phyloP scores from a whole-genome alignment of 768 basidiomycete species.

The Psilocybe azurescens region DNA sequence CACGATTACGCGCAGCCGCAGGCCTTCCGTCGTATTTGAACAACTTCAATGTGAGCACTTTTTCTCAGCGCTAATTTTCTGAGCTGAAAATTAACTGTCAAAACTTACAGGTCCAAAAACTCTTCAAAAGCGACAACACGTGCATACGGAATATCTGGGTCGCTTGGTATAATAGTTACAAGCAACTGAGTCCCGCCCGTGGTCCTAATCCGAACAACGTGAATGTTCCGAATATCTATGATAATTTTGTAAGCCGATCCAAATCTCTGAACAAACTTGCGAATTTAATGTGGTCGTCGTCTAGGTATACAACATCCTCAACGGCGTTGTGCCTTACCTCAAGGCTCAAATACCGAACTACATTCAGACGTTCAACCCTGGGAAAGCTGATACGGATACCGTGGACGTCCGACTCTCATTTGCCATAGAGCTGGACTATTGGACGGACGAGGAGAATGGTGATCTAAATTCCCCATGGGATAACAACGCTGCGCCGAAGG shows the following conservation, averaged over 20 bases:
- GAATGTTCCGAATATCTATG: constrained; percentile 9
- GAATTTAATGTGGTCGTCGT: background rate
- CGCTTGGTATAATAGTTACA: constrained; percentile 8
- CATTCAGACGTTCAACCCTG: constrained; percentile 7
- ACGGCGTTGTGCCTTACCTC: constrained; percentile 10
- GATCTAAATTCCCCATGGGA: constrained; percentile 5
- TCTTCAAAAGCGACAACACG: constrained; percentile 7
- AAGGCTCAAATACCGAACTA: constrained; percentile 2
- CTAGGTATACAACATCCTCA: constrained; percentile 10
- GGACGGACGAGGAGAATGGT: constrained; percentile 7
- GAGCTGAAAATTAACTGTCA: background rate
- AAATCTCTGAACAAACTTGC: background rate
- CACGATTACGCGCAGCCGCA: constrained; percentile 9
- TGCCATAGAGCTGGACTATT: constrained; percentile 4
- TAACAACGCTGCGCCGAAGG: constrained; percentile 5
- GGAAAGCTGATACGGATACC: background rate
- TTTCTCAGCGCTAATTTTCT: background rate
- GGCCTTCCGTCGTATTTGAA: constrained; percentile 9
- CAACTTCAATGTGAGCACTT: constrained; percentile 4
- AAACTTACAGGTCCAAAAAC: constrained; percentile 4
- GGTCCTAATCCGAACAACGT: constrained; percentile 6
- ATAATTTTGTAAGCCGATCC: constrained; percentile 6
- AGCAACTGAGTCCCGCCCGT: constrained; percentile 2
- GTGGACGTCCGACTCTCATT: constrained; percentile 9
- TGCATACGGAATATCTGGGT: constrained; percentile 10